A percentile compares a stretch with the other conserved stretches of the same genome.
Conservation (phyloP, 768 basidiomycete genomes). For the Lentinula boryana region DNA sequence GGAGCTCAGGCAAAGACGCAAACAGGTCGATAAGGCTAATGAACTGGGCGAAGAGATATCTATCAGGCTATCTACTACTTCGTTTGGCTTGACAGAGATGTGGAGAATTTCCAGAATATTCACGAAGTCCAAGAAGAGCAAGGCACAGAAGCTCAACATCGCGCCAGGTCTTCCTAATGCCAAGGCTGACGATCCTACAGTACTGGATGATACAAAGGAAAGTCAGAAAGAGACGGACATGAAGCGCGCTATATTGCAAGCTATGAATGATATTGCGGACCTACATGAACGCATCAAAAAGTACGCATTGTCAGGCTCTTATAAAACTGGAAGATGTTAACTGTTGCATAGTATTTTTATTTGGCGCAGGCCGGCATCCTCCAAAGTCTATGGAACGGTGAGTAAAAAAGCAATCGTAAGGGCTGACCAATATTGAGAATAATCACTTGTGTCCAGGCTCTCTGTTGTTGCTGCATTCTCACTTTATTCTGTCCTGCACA, state of each 20-base stretch:
- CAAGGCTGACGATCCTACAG: conserved; percentile 13
- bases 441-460: conserved; percentile 21
- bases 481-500: conserved; percentile 41
- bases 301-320: conserved; percentile 24
- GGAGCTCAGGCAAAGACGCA: conserved; percentile 48
- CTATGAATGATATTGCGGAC: conserved; percentile 47
- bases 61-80: conserved; percentile 38
- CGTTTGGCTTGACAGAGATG: conserved; percentile 43
- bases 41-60: conserved; percentile 47
- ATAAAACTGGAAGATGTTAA: neutral
- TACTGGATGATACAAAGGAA: conserved; percentile 27
- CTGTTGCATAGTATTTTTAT: conserved; percentile 45
- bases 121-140: conserved; percentile 28
- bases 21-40: conserved; percentile 41
- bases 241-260: conserved; percentile 33
- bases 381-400: conserved; percentile 43
- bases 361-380: conserved; percentile 55
- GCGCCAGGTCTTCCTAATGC: neutral
- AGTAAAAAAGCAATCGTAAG: conserved; percentile 10
- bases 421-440: conserved; percentile 4
- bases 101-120: conserved; percentile 46
- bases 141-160: conserved; percentile 16
- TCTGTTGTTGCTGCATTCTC: conserved; percentile 31
- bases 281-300: conserved; percentile 61
- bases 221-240: conserved; percentile 31